Base-by-base conservation (phyloP, 164 flowering plant species). In the Euptelea pleiosperma region DNA sequence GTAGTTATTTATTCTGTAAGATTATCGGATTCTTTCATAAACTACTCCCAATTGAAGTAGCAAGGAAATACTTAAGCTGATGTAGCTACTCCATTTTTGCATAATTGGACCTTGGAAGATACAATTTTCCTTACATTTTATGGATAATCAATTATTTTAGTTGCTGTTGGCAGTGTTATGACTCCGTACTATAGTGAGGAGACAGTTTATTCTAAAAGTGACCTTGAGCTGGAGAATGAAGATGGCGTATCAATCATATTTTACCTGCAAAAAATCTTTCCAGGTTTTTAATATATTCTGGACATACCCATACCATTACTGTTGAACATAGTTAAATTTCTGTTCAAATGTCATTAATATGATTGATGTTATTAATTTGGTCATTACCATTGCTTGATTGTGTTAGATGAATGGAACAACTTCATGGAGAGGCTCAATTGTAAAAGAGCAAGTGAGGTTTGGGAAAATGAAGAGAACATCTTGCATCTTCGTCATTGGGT, bases 141-240 rank as follows among this genome's bases (percentile, higher is more conserved):
- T 11, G 36, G 33, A 35, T 63, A 28, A 48, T 41, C 7, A 11
- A 25, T 8, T 26, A 15, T 45, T 21, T 50, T 47, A 12, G 44
- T 58, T 66, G 52, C 16, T 15, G 19, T 70, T 70, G 52, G 65
- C 87, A 94, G 99, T 73, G 98, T 94, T 61, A 62, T 91, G 84
- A 94, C 99, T 58, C 99, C 99, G 30, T 91, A 94, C 70, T 94
- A 94, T 46, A 89, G 91, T 65, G 99, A 94, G 69, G 96, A 91
- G 79, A 85, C 96, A 24, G 84, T 89, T 36, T 94, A 77, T 56
- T 87, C 96, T 9, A 89, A 79, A 66, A 65, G 72, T 67, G 96
- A 91, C 64, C 91, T 94, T 64, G 93, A 85, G 70, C 68, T 79
- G 72, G 96, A 89, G 59, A 94, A 91, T 78, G 96, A 94, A 75